Evolutionary conservation across 2,329 filamentous ascomycete species (phyloP), one percentile per base, ranked within the genome.

Genomic region (Talaromyces rugulosus): DNA sequence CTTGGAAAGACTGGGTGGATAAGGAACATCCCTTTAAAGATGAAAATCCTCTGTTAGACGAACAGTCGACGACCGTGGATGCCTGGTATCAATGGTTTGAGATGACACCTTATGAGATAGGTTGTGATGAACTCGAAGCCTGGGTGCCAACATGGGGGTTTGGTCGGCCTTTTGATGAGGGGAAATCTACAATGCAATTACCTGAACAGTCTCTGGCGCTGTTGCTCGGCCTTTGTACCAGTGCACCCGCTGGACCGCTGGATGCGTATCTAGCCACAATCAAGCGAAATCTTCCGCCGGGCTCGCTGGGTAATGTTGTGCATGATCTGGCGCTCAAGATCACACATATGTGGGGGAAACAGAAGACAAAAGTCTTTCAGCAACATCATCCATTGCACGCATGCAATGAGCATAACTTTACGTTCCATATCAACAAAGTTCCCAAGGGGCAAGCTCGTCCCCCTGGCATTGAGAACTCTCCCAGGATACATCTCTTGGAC

Each of bases 81-180:
- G 58, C 61, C n/a, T 74, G 72, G 72, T 75, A 74, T 62, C 73
- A 74, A 56, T 75, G 72, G 70, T 73, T 70, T 60, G 71, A 74
- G 61, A 66, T 73, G 58, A 71, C 70, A 5, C 73, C 73, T 0
- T 73, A 73, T 61, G 72, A 75, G 62, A 64, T 75, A 36, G 71
- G 72, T 31, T 74, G 73, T 60, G 73, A 75, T 47, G 73, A 74
- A 60, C 68, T 75, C n/a, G 66, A 69, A 62, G 70, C 71, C 4
- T 74, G 70, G 68, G 70, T 71, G 7, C 73, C 73, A 9, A 74
- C 71, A 6, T 75, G 73, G 72, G 73, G 66, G 2, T 74, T 75
- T 57, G 72, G 73, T 23, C 62, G 73, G 18, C 72, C 71, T 1
- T 75, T 74, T 63, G 63, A 70, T 4, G 62, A 70, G n/a, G 66